Percentiles rank a stretch among this genome's conserved stretches.
Evolutionary conservation across 495 filamentous ascomycete genomes (phyloP).

Genomic region (Trichoderma virens): DNA sequence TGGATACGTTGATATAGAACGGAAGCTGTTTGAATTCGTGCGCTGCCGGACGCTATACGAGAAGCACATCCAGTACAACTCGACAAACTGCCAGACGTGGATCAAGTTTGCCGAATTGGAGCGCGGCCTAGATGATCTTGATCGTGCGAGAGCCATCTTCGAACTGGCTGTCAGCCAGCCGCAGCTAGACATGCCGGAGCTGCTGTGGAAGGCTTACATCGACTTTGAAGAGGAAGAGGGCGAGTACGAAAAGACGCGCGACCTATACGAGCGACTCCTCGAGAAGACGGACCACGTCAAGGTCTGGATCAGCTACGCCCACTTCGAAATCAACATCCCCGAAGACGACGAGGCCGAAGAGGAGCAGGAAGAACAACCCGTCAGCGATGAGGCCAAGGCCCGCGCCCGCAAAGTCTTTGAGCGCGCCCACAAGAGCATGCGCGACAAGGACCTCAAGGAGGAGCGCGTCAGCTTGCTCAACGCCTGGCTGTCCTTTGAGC

Average conservation of each 20-base stretch:
- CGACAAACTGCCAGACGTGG: conserved; percentile 85
- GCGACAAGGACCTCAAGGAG: conserved; percentile 87
- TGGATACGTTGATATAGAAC: conserved; percentile 85
- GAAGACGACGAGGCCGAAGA: conserved; percentile 49
- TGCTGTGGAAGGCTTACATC: conserved; percentile 95
- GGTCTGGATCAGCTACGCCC: conserved; percentile 96
- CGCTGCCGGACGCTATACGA: conserved; percentile 86
- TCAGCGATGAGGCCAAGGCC: conserved; percentile 75
- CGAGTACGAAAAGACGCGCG: conserved; percentile 72
- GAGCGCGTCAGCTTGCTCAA: conserved; percentile 86
- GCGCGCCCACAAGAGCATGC: conserved; percentile 80
- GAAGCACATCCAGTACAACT: conserved; percentile 87
- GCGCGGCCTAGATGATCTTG: conserved; percentile 78
- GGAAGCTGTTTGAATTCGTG: conserved; percentile 84
- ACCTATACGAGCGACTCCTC: conserved; percentile 85
- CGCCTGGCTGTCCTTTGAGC: conserved; percentile 87
- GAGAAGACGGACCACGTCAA: conserved; percentile 95
- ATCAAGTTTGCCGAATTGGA: conserved; percentile 92
- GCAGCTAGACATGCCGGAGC: conserved; percentile 91
- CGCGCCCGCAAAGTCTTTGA: conserved; percentile 79
- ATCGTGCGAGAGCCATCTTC: conserved; percentile 82
- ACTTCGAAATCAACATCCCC: conserved; percentile 87
- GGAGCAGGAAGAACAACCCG: conserved; percentile 50
- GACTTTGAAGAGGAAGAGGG: conserved; percentile 94
- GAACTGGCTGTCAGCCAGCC: conserved; percentile 82